A percentile compares a stretch with the other conserved stretches of the same genome.
phyloP scores from a whole-genome alignment of 2,329 filamentous ascomycete genomes.

The Colletotrichum liriopes region DNA sequence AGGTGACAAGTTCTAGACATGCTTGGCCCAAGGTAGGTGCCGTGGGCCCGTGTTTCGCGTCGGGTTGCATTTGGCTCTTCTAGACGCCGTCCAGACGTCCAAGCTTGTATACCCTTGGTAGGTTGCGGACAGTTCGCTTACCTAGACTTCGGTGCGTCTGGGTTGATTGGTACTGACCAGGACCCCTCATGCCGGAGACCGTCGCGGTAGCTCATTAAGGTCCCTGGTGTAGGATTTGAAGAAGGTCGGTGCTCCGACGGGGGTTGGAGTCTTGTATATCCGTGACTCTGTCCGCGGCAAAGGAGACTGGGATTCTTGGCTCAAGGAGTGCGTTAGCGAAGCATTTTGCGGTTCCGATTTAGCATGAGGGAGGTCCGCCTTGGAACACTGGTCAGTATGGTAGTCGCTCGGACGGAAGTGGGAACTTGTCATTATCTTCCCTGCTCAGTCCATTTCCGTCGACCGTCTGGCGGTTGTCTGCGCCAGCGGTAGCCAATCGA shows the following conservation, averaged over 20 bases:
- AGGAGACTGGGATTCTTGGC: slow-evolving; percentile 25
- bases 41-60: slow-evolving; percentile 38
- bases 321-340: slow-evolving; percentile 13
- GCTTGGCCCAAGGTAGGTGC: slow-evolving; percentile 28
- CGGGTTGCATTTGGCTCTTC: slow-evolving; percentile 18
- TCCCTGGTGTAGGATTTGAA: slow-evolving; percentile 17
- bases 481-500: slow-evolving; percentile 40
- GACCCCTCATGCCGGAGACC: neutral
- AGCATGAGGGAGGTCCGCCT: slow-evolving; percentile 4
- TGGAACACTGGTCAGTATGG: slow-evolving; percentile 2
- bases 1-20: slow-evolving; percentile 23
- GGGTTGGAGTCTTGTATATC: slow-evolving; percentile 32
- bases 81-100: slow-evolving; percentile 26
- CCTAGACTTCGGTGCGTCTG: neutral
- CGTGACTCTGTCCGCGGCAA: slow-evolving; percentile 38
- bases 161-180: neutral
- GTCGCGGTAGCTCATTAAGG: slow-evolving; percentile 2
- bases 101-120: slow-evolving; percentile 1
- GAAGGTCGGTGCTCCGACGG: slow-evolving; percentile 25
- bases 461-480: slow-evolving; percentile 28
- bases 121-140: neutral
- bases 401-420: slow-evolving; percentile 10
- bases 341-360: slow-evolving; percentile 32
- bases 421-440: slow-evolving; percentile 19
- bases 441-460: slow-evolving; percentile 8